phyloP scores from a whole-genome alignment of 257 asterid genomes.

The Fraxinus americana region DNA sequence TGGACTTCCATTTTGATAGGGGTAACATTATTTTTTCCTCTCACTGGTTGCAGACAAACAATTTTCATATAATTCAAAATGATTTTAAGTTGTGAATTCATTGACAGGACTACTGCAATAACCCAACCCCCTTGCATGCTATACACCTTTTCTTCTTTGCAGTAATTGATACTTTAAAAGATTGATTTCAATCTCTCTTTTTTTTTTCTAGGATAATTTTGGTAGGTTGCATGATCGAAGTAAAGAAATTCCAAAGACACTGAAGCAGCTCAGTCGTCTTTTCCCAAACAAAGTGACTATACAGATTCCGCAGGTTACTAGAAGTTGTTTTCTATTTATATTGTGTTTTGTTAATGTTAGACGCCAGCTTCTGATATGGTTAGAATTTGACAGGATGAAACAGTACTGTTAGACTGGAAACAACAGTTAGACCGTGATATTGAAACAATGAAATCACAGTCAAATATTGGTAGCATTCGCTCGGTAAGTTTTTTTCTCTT shows the following conservation, averaged over 20 bases:
- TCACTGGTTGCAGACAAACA: background rate
- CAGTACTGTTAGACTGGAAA: conserved; percentile 77
- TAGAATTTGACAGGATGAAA: conserved; percentile 67
- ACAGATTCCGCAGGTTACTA: conserved; percentile 85
- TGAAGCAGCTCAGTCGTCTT: conserved; percentile 84
- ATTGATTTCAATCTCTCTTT: conserved; percentile 12
- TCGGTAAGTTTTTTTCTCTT: conserved; percentile 44
- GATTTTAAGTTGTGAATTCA: background rate
- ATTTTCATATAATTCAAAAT: background rate
- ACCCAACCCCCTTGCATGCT: background rate
- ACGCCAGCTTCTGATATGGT: conserved; percentile 10
- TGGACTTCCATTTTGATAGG: background rate
- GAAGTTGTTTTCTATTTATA: conserved; percentile 13
- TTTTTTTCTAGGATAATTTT: conserved; percentile 62
- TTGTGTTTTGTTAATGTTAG: conserved; percentile 4
- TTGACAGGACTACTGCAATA: background rate
- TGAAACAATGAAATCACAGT: conserved; percentile 78
- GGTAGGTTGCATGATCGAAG: conserved; percentile 78
- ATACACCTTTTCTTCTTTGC: background rate
- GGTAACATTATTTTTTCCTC: background rate
- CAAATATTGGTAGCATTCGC: conserved; percentile 74
- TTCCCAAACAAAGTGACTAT: conserved; percentile 91
- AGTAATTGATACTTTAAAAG: background rate
- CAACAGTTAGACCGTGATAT: conserved; percentile 81
- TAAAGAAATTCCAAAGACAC: conserved; percentile 83